These are phyloP conservation scores for Moesziomyces sp. DNA, from an alignment of 1,284 basidiomycete genomes.

Conservation along the genomic window DNA sequence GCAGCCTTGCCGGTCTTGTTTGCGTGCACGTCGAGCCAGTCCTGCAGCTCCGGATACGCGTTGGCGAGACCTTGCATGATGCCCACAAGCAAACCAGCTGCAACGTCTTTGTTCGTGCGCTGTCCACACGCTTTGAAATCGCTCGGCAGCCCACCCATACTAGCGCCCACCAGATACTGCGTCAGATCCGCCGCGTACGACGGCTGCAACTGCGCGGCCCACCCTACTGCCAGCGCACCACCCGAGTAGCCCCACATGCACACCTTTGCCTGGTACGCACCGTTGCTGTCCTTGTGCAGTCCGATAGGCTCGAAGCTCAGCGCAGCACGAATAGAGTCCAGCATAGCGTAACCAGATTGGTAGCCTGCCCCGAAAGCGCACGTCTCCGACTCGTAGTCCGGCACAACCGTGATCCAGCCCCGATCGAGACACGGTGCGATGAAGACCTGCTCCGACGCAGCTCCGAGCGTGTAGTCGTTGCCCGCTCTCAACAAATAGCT, in stretches of 20 bases:
- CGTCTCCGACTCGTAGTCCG: conserved; percentile 62
- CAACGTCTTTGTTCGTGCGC: conserved; percentile 37
- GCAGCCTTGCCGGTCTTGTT: conserved; percentile 37
- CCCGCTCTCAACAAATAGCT: conserved; percentile 41
- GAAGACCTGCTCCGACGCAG: conserved; percentile 55
- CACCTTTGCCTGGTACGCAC: conserved; percentile 34
- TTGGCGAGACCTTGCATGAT: conserved; percentile 54
- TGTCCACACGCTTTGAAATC: conserved; percentile 49
- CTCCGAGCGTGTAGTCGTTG: conserved; percentile 29
- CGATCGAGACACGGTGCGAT: conserved; percentile 51
- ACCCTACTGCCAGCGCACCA: conserved; percentile 61
- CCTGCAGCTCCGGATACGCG: conserved; percentile 45
- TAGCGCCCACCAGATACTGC: conserved; percentile 46
- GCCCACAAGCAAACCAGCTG: conserved; percentile 52
- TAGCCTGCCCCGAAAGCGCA: conserved; percentile 57
- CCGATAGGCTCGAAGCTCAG: conserved; percentile 45
- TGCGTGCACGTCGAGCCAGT: conserved; percentile 45
- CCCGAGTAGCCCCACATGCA: conserved; percentile 62
- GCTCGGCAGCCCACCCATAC: conserved; percentile 57
- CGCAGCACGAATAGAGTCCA: conserved; percentile 58
- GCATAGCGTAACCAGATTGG: conserved; percentile 50
- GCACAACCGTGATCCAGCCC: conserved; percentile 55
- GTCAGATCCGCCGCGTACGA: conserved; percentile 53
- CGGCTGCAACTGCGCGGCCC: conserved; percentile 55
- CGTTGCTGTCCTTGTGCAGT: conserved; percentile 14